phyloP scores from a whole-genome alignment of 1,284 basidiomycete species.

The Trichosporon coremiiforme region DNA sequence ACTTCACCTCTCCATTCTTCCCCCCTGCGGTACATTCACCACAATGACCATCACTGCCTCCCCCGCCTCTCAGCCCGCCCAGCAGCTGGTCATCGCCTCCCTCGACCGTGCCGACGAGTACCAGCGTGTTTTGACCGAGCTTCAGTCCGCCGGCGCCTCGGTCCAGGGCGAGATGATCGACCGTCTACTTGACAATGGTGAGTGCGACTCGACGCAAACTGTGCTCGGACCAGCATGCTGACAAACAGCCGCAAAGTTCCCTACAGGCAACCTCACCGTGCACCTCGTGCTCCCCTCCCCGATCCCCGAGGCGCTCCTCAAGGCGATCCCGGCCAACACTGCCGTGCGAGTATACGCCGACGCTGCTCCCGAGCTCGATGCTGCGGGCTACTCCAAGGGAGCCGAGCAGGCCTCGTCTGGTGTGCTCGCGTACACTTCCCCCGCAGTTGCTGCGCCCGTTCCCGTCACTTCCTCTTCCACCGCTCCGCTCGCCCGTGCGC shows the following conservation, averaged over 20 bases:
- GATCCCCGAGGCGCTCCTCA: slow-evolving; percentile 44
- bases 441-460: slow-evolving; percentile 34
- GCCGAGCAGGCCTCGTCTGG: slow-evolving; percentile 33
- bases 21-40: background rate
- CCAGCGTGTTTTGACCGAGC: slow-evolving; percentile 42
- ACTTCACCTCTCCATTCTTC: background rate
- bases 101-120: slow-evolving; percentile 54
- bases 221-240: background rate
- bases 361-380: slow-evolving; percentile 27
- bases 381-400: background rate
- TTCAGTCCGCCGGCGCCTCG: slow-evolving; percentile 39
- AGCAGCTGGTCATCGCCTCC: slow-evolving; percentile 52
- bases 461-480: slow-evolving; percentile 23
- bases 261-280: slow-evolving; percentile 44
- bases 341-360: slow-evolving; percentile 46
- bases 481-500: slow-evolving; percentile 36
- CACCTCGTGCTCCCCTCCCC: slow-evolving; percentile 55
- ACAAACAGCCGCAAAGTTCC: slow-evolving; percentile 49
- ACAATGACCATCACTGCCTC: slow-evolving; percentile 22
- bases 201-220: slow-evolving; percentile 24
- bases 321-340: slow-evolving; percentile 49
- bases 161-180: slow-evolving; percentile 56
- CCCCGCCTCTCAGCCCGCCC: slow-evolving; percentile 20
- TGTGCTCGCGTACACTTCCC: slow-evolving; percentile 46
- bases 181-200: slow-evolving; percentile 54